phyloP scores from a whole-genome alignment of 2,329 filamentous ascomycete genomes.

The Aspergillus ochraceoroseus region DNA sequence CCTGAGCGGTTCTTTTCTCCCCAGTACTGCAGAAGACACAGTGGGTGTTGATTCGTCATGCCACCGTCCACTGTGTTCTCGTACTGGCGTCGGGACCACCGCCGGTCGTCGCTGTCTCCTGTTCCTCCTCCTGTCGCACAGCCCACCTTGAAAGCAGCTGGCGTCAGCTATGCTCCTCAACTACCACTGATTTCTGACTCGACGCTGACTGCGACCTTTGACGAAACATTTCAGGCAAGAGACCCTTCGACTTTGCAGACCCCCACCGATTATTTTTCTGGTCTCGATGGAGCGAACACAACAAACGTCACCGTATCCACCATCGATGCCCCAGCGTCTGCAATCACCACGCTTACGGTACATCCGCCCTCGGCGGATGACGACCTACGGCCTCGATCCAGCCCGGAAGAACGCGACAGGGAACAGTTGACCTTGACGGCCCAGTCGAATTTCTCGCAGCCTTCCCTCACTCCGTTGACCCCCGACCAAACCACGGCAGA shows the following conservation, averaged over 20 bases:
- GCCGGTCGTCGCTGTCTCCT: constrained; percentile 33
- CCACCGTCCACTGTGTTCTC: constrained; percentile 39
- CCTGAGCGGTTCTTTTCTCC: constrained; percentile 18
- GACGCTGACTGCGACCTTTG: constrained; percentile 27
- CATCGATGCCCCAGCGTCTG: constrained; percentile 26
- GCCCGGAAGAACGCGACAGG: constrained; percentile 27
- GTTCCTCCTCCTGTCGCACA: constrained; percentile 24
- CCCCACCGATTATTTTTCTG: constrained; percentile 24
- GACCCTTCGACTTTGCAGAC: constrained; percentile 19
- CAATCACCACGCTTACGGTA: constrained; percentile 28
- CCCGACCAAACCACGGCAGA: constrained; percentile 28
- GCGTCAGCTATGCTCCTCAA: constrained; percentile 29
- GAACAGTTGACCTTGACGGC: constrained; percentile 21
- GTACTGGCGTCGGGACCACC: constrained; percentile 40
- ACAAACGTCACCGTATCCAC: constrained; percentile 19
- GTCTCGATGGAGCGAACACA: constrained; percentile 25
- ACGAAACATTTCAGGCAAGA: constrained; percentile 22
- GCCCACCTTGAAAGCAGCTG: constrained; percentile 21
- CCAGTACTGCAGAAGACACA: constrained; percentile 12
- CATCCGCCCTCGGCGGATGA: constrained; percentile 30
- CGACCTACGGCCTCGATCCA: constrained; percentile 30
- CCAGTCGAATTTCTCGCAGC: constrained; percentile 28
- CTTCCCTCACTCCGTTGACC: constrained; percentile 20
- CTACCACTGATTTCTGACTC: constrained; percentile 33
- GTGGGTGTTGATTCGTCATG: constrained; percentile 26